Conservation (phyloP, 1,284 basidiomycete species). For the Marasmius sp. region DNA sequence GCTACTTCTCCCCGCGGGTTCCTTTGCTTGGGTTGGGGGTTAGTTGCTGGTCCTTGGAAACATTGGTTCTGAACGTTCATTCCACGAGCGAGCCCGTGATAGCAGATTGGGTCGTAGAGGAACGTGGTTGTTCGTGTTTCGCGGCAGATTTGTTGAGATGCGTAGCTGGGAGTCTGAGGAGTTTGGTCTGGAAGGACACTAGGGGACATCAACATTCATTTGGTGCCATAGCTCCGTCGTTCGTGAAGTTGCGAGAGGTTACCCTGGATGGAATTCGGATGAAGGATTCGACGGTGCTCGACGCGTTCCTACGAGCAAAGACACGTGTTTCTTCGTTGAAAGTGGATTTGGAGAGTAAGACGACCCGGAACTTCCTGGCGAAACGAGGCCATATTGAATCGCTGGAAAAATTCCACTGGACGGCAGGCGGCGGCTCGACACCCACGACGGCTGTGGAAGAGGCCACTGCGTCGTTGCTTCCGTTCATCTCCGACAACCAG, state of each 20-base stretch:
- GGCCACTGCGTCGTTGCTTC: conserved; percentile 7
- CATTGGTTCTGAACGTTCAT: conserved; percentile 16
- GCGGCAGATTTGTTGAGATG: conserved; percentile 16
- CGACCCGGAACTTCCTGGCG: conserved; percentile 16
- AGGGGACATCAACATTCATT: conserved; percentile 8
- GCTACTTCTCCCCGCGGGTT: background rate
- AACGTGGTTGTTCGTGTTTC: conserved; percentile 8
- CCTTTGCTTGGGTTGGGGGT: conserved; percentile 16
- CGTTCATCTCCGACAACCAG: conserved; percentile 24
- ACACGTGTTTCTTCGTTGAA: conserved; percentile 20
- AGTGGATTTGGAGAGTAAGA: conserved; percentile 17
- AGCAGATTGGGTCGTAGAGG: background rate
- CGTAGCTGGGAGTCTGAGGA: conserved; percentile 19
- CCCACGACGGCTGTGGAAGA: conserved; percentile 12
- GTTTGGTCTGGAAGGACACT: conserved; percentile 23
- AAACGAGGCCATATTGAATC: conserved; percentile 21
- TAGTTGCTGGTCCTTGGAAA: conserved; percentile 17
- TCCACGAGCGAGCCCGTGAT: background rate
- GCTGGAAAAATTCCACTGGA: conserved; percentile 23
- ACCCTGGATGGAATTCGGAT: conserved; percentile 17
- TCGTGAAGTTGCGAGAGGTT: conserved; percentile 21
- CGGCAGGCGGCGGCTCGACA: conserved; percentile 3
- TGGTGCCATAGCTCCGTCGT: conserved; percentile 8
- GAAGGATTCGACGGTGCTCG: conserved; percentile 15
- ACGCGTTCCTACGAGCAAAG: conserved; percentile 16